Evolutionary conservation across 2,329 filamentous ascomycete genomes (phyloP), one percentile per base, ranked within the genome.

Genomic region (Lanzia echinophila): DNA sequence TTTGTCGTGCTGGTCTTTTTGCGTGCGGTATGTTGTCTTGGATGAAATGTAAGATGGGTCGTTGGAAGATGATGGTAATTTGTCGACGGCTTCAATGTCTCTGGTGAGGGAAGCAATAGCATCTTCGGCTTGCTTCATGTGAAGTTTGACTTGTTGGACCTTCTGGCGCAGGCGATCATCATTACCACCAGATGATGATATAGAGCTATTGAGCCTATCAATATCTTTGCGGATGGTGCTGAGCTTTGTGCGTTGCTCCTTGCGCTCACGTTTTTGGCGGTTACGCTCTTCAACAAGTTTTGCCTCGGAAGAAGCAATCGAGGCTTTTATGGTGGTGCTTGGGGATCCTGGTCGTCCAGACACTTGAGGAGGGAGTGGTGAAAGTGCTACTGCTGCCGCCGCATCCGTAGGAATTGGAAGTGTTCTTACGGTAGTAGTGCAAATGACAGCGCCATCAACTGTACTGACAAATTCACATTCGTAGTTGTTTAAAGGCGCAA

Each of bases 111-210:
- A 73, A 42, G 73, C 70, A 31, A 78, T 76, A 32, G 84, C 83
- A 52, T 79, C 77, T 54, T 81, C 77, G 15, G 78, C 77, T 66
- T 80, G 86, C 54, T 82, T 82, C 69, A 87, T 86, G 67, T 87
- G 86, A 53, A 86, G 86, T 54, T 80, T 83, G 66, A 88, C 84
- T 68, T 91, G 88, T 58, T 84, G 79, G 44, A 88, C 81, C 68
- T 89, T 87, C 66, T 89, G 85, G 60, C 82, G 79, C 62, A 86
- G 79, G 66, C 87, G 86, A 65, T 91, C 88, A 68, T 92, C 88
- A 61, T 82, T 84, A 56, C 84, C 84, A 58, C 86, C 86, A 15
- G 81, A 78, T 34, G 85, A 85, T 54, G 83, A 77, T 44, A 89
- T 79, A 59, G 84, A 83, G 56, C 77, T 77, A 56, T 80, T 79